Evolutionary conservation across 73 alveolate species (phyloP), one percentile per base, ranked within the genome.

Genomic region (Paramecium caudatum): DNA sequence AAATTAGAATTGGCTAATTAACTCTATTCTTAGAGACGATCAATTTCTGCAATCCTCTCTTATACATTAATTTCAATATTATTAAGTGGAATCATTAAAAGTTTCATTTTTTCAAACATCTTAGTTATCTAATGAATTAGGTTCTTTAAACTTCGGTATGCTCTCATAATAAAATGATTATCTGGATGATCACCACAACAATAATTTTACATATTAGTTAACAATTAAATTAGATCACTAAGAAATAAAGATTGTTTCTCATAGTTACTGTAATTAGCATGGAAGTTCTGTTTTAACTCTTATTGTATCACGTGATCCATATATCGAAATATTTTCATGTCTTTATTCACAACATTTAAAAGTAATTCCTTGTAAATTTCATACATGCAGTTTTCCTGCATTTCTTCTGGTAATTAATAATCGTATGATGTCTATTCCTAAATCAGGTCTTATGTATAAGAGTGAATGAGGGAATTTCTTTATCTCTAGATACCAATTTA

Each of bases 31-130:
- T 74, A 21, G 19, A 74, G 62, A n/a, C 32, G 21, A 74, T 74
- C 88, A 74, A 74, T 74, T 16, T 74, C 88, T 9, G 21, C 8
- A 5, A 21, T 45, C 32, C 88, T 37, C 30, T 74, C 88, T 17
- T 74, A 12, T 17, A 39, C 36, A 39, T 23, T 45, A 9, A 23
- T 8, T 74, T 45, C 17, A 1, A 74, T 74, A 16, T 36, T 9
- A 39, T 74, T 74, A 21, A 74, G 19, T n/a, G 88, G 88, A 16
- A 74, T 36, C 17, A 74, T 41, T 2, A 34, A 47, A 41, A 74
- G 68, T 27, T 74, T 74, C 68, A 74, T 74, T 74, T 45, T 74
- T 41, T 74, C 88, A 41, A 74, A 41, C 32, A 41, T 37, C 43
- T 47, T 74, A 5, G 16, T 15, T 17, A 74, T 23, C 4, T 16